A percentile compares a stretch with the other conserved stretches of the same genome.
These are phyloP conservation scores for Coemansia sp. DNA, from an alignment of 192 early-diverging fungal species.

Conservation along the genomic window DNA sequence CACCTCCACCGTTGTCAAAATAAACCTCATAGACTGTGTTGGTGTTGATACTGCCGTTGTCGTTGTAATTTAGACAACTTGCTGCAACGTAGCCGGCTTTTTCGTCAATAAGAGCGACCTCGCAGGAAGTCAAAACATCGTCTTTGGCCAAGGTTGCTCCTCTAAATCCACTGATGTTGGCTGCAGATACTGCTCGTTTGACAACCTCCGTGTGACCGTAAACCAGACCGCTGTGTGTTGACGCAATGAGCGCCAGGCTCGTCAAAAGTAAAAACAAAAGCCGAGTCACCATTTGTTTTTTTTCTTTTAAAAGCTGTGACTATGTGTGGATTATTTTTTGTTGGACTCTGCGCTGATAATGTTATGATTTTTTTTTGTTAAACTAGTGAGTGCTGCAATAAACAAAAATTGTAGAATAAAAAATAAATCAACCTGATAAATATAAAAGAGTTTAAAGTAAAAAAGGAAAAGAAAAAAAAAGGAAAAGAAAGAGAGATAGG, in stretches of 20 bases:
- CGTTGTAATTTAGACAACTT: slow-evolving; percentile 25
- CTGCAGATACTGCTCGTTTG: slow-evolving; percentile 6
- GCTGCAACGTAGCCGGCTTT: slow-evolving; percentile 38
- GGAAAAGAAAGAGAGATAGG: too few species aligned
- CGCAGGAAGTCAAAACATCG: slow-evolving; percentile 36
- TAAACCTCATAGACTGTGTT: slow-evolving; percentile 19
- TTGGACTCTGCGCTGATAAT: too few species aligned
- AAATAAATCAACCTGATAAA: too few species aligned
- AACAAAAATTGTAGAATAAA: too few species aligned
- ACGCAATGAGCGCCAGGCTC: background rate
- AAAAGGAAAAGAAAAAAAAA: too few species aligned
- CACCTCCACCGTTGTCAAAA: slow-evolving; percentile 10
- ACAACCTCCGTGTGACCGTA: background rate
- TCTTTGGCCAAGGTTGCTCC: slow-evolving; percentile 43
- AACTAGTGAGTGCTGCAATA: too few species aligned
- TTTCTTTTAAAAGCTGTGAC: too few species aligned
- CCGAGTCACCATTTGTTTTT: too few species aligned
- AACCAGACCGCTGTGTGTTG: background rate
- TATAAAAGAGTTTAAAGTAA: too few species aligned
- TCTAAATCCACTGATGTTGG: slow-evolving; percentile 17
- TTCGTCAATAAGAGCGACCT: slow-evolving; percentile 42
- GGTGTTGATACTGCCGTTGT: slow-evolving; percentile 10
- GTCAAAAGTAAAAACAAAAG: background rate
- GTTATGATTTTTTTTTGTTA: too few species aligned
- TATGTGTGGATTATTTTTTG: too few species aligned